Evolutionary conservation across 371 early-diverging fungal genomes (phyloP).

Genomic region (Batkoa obscura): DNA sequence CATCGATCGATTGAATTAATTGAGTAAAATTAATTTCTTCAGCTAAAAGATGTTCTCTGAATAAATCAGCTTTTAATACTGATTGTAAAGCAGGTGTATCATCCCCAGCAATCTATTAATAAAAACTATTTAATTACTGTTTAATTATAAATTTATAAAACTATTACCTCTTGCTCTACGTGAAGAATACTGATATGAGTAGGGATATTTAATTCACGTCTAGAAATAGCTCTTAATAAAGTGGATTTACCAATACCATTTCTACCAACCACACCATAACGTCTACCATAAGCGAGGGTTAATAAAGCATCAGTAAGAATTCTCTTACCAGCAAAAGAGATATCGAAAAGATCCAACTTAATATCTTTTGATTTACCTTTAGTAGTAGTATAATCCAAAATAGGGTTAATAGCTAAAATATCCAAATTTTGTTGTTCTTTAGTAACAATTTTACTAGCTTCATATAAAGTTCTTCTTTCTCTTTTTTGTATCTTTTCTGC

Average conservation of each 20-base stretch:
- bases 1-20: conserved; percentile 19
- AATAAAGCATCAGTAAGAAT: conserved; percentile 77
- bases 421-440: conserved; percentile 40
- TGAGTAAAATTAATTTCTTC: conserved; percentile 39
- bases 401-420: conserved; percentile 54
- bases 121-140: background rate
- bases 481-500: conserved; percentile 78
- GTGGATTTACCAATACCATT: conserved; percentile 99
- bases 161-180: conserved; percentile 87
- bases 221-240: conserved; percentile 77
- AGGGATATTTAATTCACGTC: conserved; percentile 74
- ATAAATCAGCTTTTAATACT: conserved; percentile 86
- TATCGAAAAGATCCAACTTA: conserved; percentile 88
- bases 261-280: conserved; percentile 94
- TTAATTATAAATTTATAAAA: background rate
- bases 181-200: conserved; percentile 77
- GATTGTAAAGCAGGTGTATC: conserved; percentile 71
- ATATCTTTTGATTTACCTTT: conserved; percentile 83
- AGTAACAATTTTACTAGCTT: conserved; percentile 53
- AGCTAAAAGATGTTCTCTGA: conserved; percentile 71
- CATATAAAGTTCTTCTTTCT: conserved; percentile 40
- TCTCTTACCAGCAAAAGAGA: conserved; percentile 82
- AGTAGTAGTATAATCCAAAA: conserved; percentile 65
- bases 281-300: conserved; percentile 68
- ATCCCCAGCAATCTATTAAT: conserved; percentile 59